Base-by-base conservation (phyloP, 108 stramenopile genomes). In the Nitzschia sp. region DNA sequence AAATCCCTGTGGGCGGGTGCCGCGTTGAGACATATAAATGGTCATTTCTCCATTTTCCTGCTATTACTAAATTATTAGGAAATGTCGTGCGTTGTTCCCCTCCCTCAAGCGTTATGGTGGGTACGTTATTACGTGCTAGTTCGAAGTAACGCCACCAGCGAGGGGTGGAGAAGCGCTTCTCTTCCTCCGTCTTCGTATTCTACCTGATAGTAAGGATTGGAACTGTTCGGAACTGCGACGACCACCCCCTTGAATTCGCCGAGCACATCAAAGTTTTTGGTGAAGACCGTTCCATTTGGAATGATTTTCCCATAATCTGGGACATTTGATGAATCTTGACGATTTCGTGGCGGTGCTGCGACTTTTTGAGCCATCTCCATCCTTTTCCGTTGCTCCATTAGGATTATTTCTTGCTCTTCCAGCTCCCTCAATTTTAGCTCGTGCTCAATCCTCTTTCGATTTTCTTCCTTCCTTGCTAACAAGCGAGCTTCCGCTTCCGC, bases 1-100 rank as follows among this genome's bases (percentile, higher is more conserved):
- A 35, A 82, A 92, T 76, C 75, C 86, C 1, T 91, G 90, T 61
- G 90, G 90, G 3, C 56, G 90, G 21, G 64, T 91, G 35, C 83
- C 83, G 21, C 48, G 87, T 21, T 89, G 63, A 80, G 19, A 21
- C 4, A 50, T n/a, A n/a, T n/a, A n/a, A n/a, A n/a, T n/a, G n/a
- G n/a, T n/a, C n/a, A n/a, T n/a, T n/a, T n/a, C n/a, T n/a, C n/a
- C n/a, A n/a, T n/a, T n/a, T n/a, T n/a, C n/a, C n/a, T n/a, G n/a
- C n/a, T n/a, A n/a, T n/a, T n/a, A n/a, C n/a, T n/a, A n/a, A n/a
- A n/a, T n/a, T n/a, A n/a, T n/a, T n/a, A n/a, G n/a, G n/a, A n/a
- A n/a, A n/a, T n/a, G n/a, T n/a, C n/a, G n/a, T n/a, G n/a, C n/a
- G n/a, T n/a, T n/a, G n/a, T n/a, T n/a, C n/a, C n/a, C n/a, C n/a